Evolutionary conservation across 140 eudicot species (phyloP), one percentile per base, ranked within the genome.

Genomic region (Anethum foeniculum): DNA sequence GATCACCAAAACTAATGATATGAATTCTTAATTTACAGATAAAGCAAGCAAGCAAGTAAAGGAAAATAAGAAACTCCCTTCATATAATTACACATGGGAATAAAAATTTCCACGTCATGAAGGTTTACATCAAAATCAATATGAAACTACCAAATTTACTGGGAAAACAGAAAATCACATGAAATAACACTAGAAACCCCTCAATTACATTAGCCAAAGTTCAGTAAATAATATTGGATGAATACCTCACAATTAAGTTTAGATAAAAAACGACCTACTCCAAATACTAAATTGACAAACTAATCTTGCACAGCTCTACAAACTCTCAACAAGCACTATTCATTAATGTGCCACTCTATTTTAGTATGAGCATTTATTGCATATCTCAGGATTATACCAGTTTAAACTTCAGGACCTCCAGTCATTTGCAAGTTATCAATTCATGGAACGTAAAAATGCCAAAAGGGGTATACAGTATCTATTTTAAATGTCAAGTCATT

Each of bases 1-100:
- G 90, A 75, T 77, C 30, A 82, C 39, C 80, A 78, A 64, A 81
- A 78, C 58, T 34, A 16, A 54, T 47, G 58, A 43, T 41, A 47
- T 32, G 74, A 60, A 39, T 30, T 27, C 54, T 76, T 32, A 60
- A 73, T 62, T 16, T 21, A 58, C 3, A 76, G 75, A 47, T 39
- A 7, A 68, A 48, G 21, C 74, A 68, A 30, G 21, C 74, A 32
- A 30, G 21, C 39, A 8, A 27, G 71, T 10, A n/a, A 7, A 32
- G 74, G 23, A 62, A 58, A 25, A 62, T 62, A 13, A 6, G 71
- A 62, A 6, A 27, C 44, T 5, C n/a, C 74, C 74, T 15, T 30
- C 1, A 60, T 25, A 58, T 7, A 58, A 58, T 6, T 58, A 58
- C 34, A 60, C 25, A 2, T n/a, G 25, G 69, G 34, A 25, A 8